A percentile compares a stretch with the other conserved stretches of the same genome.
phyloP scores from a whole-genome alignment of 352 stramenopile species.

The Pythium biforme region DNA sequence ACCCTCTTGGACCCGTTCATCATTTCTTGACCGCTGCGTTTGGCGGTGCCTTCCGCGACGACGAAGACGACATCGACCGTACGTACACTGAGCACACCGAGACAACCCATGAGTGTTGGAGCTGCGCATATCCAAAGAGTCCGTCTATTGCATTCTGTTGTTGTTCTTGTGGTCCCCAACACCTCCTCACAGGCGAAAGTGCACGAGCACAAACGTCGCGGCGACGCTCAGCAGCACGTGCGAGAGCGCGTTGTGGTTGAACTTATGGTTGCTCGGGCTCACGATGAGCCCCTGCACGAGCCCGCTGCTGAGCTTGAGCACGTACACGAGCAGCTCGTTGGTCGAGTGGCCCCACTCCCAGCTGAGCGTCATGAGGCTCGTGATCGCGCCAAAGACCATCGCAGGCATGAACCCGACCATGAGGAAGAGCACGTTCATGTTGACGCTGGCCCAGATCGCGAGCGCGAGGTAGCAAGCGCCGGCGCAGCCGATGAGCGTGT shows the following conservation, averaged over 20 bases:
- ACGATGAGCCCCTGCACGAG: slow-evolving; percentile 82
- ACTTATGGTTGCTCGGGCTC: slow-evolving; percentile 77
- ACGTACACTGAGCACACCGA: background rate
- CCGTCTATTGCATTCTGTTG: background rate
- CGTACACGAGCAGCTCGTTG: slow-evolving; percentile 82
- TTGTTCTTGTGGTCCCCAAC: background rate
- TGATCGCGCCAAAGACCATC: slow-evolving; percentile 76
- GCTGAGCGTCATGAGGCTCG: slow-evolving; percentile 74
- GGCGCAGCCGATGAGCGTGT: slow-evolving; percentile 69
- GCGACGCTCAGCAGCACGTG: slow-evolving; percentile 84
- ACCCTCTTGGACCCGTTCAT: no score
- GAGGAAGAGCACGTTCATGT: slow-evolving; percentile 83
- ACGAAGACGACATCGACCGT: background rate
- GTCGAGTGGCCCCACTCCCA: slow-evolving; percentile 78
- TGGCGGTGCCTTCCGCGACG: no score
- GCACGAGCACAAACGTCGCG: slow-evolving; percentile 81
- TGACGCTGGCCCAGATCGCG: slow-evolving; percentile 77
- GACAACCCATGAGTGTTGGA: no score
- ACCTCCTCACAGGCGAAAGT: slow-evolving; percentile 58
- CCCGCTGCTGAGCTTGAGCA: slow-evolving; percentile 72
- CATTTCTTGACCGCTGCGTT: no score
- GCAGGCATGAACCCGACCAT: slow-evolving; percentile 79
- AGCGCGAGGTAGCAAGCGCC: slow-evolving; percentile 65
- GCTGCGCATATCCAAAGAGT: background rate
- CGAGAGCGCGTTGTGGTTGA: slow-evolving; percentile 89